A percentile compares a stretch with the other conserved stretches of the same genome.
phyloP scores from a whole-genome alignment of 2,329 filamentous ascomycete genomes.

The Colletotrichum sp. region DNA sequence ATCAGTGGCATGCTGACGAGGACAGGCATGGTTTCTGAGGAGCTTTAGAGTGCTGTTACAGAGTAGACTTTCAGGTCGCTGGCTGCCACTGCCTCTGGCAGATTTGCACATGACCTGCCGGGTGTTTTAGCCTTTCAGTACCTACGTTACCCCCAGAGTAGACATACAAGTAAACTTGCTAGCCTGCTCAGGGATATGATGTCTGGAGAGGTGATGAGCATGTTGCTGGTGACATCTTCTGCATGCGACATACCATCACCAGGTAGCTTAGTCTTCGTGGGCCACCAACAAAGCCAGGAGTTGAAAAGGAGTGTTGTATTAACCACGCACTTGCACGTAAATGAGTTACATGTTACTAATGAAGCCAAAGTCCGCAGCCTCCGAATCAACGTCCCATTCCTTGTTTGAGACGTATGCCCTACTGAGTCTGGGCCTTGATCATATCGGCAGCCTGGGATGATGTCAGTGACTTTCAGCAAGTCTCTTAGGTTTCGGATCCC shows the following conservation, averaged over 20 bases:
- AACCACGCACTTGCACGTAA: background rate
- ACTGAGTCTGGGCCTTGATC: slow-evolving; percentile 18
- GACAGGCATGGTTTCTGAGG: background rate
- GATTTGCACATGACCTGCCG: background rate
- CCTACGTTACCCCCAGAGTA: background rate
- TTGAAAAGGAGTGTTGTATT: background rate
- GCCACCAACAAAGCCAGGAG: fast-evolving
- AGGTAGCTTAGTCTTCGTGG: background rate
- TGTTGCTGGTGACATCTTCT: background rate
- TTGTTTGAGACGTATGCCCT: background rate
- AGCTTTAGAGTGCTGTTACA: background rate
- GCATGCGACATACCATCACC: background rate
- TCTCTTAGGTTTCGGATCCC: fast-evolving
- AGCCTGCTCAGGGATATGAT: background rate
- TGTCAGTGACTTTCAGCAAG: background rate
- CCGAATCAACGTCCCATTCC: background rate
- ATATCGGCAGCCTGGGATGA: slow-evolving; percentile 14
- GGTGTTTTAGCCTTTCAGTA: background rate
- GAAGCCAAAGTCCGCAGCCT: fast-evolving
- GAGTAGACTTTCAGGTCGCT: background rate
- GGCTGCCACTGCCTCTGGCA: background rate
- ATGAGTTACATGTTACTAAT: background rate
- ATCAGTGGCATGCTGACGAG: background rate
- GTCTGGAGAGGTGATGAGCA: background rate
- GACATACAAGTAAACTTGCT: background rate